A percentile compares a stretch with the other conserved stretches of the same genome.
phyloP scores from a whole-genome alignment of 2,329 filamentous ascomycete genomes.

The Ophiostoma fasciatum region DNA sequence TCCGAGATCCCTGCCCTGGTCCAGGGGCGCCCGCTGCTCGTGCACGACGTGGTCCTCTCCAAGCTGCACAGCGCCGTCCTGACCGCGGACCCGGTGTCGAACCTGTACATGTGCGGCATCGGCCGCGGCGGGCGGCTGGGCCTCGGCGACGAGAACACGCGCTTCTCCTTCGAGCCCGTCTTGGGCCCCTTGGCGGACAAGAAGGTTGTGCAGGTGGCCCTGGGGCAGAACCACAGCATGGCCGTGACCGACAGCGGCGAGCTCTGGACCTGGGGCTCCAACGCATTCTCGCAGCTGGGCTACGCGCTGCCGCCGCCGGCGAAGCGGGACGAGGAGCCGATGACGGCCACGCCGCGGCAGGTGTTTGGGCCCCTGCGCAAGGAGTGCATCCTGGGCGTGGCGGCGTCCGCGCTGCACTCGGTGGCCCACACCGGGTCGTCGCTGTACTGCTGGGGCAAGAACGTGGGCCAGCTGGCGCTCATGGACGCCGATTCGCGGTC shows the following conservation, averaged over 20 bases:
- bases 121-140: slow-evolving; percentile 82
- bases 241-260: slow-evolving; percentile 78
- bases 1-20: slow-evolving; percentile 58
- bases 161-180: slow-evolving; percentile 74
- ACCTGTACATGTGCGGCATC: slow-evolving; percentile 85
- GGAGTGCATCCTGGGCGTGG: slow-evolving; percentile 65
- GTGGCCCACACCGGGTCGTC: slow-evolving; percentile 71
- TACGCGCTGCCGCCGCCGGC: slow-evolving; percentile 56
- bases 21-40: slow-evolving; percentile 53
- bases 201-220: slow-evolving; percentile 59
- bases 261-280: slow-evolving; percentile 89
- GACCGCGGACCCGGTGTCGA: slow-evolving; percentile 74
- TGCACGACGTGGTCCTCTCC: slow-evolving; percentile 73
- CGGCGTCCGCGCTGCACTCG: slow-evolving; percentile 83
- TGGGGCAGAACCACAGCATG: slow-evolving; percentile 85
- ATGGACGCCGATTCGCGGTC: slow-evolving; percentile 92
- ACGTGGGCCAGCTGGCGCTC: slow-evolving; percentile 81
- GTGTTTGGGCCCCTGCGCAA: slow-evolving; percentile 87
- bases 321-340: slow-evolving; percentile 65
- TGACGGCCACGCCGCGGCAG: slow-evolving; percentile 68
- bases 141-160: slow-evolving; percentile 75
- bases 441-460: slow-evolving; percentile 89
- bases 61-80: slow-evolving; percentile 85
- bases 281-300: slow-evolving; percentile 71
- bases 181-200: slow-evolving; percentile 62